These are phyloP conservation scores for Mycogone perniciosa DNA, from an alignment of 2,329 filamentous ascomycete genomes.

Conservation along the genomic window DNA sequence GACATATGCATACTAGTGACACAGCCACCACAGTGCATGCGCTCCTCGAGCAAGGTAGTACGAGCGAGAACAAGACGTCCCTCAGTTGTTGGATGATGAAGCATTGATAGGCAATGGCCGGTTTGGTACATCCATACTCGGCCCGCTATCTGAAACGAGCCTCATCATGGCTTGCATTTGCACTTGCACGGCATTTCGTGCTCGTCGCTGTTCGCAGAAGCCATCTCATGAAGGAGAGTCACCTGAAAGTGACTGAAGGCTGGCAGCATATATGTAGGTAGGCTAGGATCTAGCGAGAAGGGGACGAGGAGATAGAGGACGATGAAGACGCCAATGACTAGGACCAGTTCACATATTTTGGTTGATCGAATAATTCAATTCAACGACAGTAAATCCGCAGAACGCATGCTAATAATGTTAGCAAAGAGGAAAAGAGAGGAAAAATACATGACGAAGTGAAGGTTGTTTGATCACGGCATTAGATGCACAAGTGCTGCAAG, in stretches of 20 bases:
- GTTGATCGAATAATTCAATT: background rate
- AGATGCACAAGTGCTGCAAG: too few relatives aligned
- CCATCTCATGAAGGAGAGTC: background rate
- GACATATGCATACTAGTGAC: background rate
- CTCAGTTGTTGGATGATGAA: background rate
- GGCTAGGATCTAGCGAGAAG: too few relatives aligned
- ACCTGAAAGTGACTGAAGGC: background rate
- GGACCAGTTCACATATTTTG: background rate
- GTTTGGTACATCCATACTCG: too few relatives aligned
- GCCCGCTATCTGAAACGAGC: too few relatives aligned
- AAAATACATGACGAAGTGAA: too few relatives aligned
- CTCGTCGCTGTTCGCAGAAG: too few relatives aligned
- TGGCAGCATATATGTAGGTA: background rate
- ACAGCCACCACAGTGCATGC: background rate
- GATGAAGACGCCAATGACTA: background rate
- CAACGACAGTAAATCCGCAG: too few relatives aligned
- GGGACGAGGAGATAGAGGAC: background rate
- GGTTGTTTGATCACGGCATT: too few relatives aligned
- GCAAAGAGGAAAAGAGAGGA: too few relatives aligned
- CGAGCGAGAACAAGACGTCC: background rate
- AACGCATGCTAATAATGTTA: too few relatives aligned
- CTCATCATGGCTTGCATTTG: background rate
- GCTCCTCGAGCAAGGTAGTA: background rate
- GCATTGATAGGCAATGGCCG: background rate
- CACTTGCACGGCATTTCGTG: background rate